These are phyloP conservation scores for Rhytidhysteron rufulum DNA, from an alignment of 2,329 filamentous ascomycete species.

Conservation along the genomic window DNA sequence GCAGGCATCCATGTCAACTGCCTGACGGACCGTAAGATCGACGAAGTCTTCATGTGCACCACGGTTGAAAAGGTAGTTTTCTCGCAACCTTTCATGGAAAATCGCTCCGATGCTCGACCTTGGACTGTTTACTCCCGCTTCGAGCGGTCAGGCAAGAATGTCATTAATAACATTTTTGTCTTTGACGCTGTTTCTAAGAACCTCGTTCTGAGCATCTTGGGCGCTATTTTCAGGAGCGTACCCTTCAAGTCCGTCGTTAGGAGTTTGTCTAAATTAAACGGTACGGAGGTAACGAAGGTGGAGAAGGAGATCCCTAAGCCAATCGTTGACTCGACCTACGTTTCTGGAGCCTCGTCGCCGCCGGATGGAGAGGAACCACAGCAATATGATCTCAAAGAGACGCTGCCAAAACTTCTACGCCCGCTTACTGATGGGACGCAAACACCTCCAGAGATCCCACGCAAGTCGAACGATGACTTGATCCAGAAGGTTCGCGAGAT, in stretches of 20 bases:
- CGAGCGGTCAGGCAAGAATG: slow-evolving; percentile 3
- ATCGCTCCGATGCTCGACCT: slow-evolving; percentile 11
- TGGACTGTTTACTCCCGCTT: slow-evolving; percentile 12
- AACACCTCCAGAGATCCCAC: too few species aligned
- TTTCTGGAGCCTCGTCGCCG: background rate
- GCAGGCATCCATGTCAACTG: slow-evolving; percentile 38
- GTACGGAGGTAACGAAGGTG: slow-evolving; percentile 2
- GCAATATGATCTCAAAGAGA: too few species aligned
- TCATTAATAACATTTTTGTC: slow-evolving; percentile 9
- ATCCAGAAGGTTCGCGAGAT: slow-evolving; percentile 10
- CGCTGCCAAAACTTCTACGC: too few species aligned
- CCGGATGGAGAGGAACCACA: too few species aligned
- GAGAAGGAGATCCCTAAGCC: slow-evolving; percentile 5
- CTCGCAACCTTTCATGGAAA: too few species aligned
- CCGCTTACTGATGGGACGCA: background rate
- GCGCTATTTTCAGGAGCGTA: slow-evolving; percentile 7
- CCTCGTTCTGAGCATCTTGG: slow-evolving; percentile 10
- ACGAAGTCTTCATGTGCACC: slow-evolving; percentile 21
- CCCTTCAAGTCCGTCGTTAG: too few species aligned
- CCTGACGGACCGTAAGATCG: slow-evolving; percentile 12
- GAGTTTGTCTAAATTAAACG: slow-evolving; percentile 6
- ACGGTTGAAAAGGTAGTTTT: slow-evolving; percentile 14
- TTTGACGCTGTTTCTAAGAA: slow-evolving; percentile 9
- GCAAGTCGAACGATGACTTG: too few species aligned
- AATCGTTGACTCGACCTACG: background rate